Evolutionary conservation across 2,329 filamentous ascomycete genomes (phyloP).

Genomic region (Talaromyces atroroseus): DNA sequence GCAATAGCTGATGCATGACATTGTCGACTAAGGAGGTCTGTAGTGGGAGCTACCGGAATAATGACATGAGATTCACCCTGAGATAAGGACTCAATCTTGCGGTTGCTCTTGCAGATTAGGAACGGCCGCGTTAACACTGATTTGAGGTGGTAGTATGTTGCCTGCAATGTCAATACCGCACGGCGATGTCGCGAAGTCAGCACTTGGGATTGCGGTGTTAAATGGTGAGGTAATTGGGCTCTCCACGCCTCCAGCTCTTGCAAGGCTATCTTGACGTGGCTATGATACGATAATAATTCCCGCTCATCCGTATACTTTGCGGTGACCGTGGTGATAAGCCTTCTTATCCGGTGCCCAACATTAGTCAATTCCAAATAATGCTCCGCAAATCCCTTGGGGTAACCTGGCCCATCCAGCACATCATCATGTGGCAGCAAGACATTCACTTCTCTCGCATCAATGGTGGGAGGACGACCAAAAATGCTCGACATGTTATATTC

Average conservation of each 20-base stretch:
- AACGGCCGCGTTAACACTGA: conserved; percentile 29
- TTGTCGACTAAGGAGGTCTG: conserved; percentile 17
- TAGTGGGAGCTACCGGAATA: conserved; percentile 15
- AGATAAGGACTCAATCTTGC: conserved; percentile 5
- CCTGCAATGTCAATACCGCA: conserved; percentile 26
- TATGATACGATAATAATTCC: not conserved
- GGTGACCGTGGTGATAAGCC: conserved; percentile 7
- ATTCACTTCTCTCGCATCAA: conserved; percentile 34
- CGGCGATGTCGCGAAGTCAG: conserved; percentile 18
- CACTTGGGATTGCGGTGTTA: conserved; percentile 18
- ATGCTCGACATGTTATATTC: conserved; percentile 36
- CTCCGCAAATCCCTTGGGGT: conserved; percentile 27
- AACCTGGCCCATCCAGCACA: conserved; percentile 20
- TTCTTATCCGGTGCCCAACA: conserved; percentile 17
- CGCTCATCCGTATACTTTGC: conserved; percentile 3
- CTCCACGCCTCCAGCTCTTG: conserved; percentile 22
- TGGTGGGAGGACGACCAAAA: conserved; percentile 31
- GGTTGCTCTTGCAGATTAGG: conserved; percentile 18
- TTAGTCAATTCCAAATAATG: conserved; percentile 22
- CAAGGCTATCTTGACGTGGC: conserved; percentile 15
- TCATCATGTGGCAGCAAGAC: conserved; percentile 28
- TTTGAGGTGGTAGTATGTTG: conserved; percentile 30
- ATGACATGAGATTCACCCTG: conserved; percentile 12
- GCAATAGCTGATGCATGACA: conserved; percentile 30
- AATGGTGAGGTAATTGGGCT: conserved; percentile 16